Conservation (phyloP, 768 basidiomycete species). For the Panaeolus cyanescens region DNA sequence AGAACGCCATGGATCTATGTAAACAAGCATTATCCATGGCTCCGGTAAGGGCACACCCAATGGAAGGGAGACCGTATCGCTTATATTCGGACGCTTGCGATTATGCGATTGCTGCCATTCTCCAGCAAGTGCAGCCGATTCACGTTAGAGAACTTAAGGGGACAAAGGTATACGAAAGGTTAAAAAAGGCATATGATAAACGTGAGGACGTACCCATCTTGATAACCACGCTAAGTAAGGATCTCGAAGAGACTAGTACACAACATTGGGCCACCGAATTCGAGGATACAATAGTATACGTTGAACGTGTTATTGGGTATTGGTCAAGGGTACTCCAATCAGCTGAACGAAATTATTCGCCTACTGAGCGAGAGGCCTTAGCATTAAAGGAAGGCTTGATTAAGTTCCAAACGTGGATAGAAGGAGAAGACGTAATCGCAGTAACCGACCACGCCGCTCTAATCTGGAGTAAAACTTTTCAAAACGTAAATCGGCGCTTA, state of each 20-base stretch:
- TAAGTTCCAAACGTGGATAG: slow-evolving; percentile 34
- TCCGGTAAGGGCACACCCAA: slow-evolving; percentile 32
- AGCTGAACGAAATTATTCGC: too few relatives aligned
- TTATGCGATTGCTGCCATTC: slow-evolving; percentile 23
- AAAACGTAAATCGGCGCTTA: slow-evolving; percentile 36
- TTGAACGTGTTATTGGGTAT: too few relatives aligned
- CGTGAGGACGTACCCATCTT: slow-evolving; percentile 22
- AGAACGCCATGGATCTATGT: slow-evolving; percentile 26
- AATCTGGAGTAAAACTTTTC: slow-evolving; percentile 36
- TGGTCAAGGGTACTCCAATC: too few relatives aligned
- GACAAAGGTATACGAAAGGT: slow-evolving; percentile 23
- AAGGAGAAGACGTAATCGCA: slow-evolving; percentile 31
- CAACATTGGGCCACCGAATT: slow-evolving; percentile 26
- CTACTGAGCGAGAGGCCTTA: too few relatives aligned
- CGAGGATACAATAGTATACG: slow-evolving; percentile 30
- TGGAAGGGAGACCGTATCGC: slow-evolving; percentile 28
- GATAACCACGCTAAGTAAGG: slow-evolving; percentile 18
- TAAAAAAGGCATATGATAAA: slow-evolving; percentile 19
- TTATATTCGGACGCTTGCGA: slow-evolving; percentile 38
- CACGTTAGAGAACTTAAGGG: slow-evolving; percentile 25
- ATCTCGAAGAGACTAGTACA: slow-evolving; percentile 13
- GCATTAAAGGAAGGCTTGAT: too few relatives aligned
- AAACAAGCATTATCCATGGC: slow-evolving; percentile 31
- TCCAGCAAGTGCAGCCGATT: slow-evolving; percentile 36
- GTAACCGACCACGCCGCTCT: slow-evolving; percentile 35